A percentile compares a stretch with the other conserved stretches of the same genome.
phyloP scores from a whole-genome alignment of 2,329 filamentous ascomycete genomes.

The Aspergillus terreus region DNA sequence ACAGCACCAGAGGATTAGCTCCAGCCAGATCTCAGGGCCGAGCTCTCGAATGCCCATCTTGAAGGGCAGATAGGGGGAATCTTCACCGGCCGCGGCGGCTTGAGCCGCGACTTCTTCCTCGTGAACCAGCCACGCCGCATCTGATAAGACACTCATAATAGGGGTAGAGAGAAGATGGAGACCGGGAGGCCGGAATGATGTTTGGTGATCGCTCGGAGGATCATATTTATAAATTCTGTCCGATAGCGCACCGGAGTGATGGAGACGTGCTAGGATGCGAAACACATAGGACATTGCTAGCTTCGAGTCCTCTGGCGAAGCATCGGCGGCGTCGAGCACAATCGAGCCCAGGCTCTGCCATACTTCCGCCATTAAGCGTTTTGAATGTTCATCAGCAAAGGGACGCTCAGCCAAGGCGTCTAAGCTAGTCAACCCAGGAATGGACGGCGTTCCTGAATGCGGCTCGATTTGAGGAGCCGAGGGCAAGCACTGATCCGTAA shows the following conservation, averaged over 20 bases:
- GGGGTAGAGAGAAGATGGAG: slow-evolving; percentile 42
- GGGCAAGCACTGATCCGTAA: slow-evolving; percentile 18
- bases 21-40: slow-evolving; percentile 47
- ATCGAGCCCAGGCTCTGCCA: slow-evolving; percentile 39
- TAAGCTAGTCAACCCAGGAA: slow-evolving; percentile 11
- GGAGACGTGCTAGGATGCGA: slow-evolving; percentile 43
- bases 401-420: slow-evolving; percentile 25
- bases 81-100: slow-evolving; percentile 34
- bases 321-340: slow-evolving; percentile 40
- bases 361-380: slow-evolving; percentile 33
- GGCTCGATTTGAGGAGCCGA: slow-evolving; percentile 5
- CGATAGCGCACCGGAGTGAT: slow-evolving; percentile 43
- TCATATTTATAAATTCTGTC: slow-evolving; percentile 42
- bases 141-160: slow-evolving; percentile 46
- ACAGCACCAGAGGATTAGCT: slow-evolving; percentile 50
- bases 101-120: slow-evolving; percentile 36
- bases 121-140: slow-evolving; percentile 43
- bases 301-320: slow-evolving; percentile 29
- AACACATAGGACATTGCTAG: slow-evolving; percentile 43
- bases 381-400: slow-evolving; percentile 18
- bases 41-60: slow-evolving; percentile 42
- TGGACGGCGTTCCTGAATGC: not conserved
- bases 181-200: slow-evolving; percentile 39
- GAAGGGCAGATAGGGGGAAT: slow-evolving; percentile 37
- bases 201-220: slow-evolving; percentile 23